These are phyloP conservation scores for Liquidambar formosana DNA, from an alignment of 164 flowering plant genomes.

Conservation along the genomic window DNA sequence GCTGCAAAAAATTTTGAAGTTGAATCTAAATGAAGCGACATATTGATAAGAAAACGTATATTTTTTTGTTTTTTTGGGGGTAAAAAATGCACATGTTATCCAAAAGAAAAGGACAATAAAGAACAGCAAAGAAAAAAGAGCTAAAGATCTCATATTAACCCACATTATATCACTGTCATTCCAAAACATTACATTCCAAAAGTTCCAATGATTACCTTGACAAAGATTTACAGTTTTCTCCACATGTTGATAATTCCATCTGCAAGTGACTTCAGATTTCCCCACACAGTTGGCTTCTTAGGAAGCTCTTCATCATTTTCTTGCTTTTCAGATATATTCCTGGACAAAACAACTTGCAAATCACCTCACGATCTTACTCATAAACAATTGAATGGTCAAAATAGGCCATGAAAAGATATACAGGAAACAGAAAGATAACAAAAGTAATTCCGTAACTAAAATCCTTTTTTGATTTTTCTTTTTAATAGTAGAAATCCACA, in stretches of 20 bases:
- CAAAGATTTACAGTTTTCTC: slow-evolving; percentile 33
- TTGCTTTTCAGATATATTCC: slow-evolving; percentile 19
- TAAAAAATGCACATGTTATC: no score
- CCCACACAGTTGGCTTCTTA: slow-evolving; percentile 39
- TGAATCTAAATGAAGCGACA: background rate
- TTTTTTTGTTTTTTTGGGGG: no score
- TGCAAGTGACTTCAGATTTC: slow-evolving; percentile 49
- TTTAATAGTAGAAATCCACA: no score
- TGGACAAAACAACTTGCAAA: slow-evolving; percentile 12
- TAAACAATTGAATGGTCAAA: background rate
- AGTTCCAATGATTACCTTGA: slow-evolving; percentile 18
- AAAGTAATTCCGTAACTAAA: no score
- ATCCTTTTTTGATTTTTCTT: no score
- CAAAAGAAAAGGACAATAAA: background rate
- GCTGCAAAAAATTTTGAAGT: background rate
- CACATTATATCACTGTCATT: background rate
- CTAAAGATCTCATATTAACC: background rate
- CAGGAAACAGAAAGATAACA: background rate
- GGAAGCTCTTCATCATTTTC: slow-evolving; percentile 21
- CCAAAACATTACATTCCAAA: background rate
- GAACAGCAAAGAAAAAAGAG: background rate
- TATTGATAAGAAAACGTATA: background rate
- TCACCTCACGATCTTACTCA: background rate
- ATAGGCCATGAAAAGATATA: background rate
- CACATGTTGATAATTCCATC: slow-evolving; percentile 43